A percentile compares a stretch with the other conserved stretches of the same genome.
These are phyloP conservation scores for Aspergillus wentii DNA, from an alignment of 495 filamentous ascomycete species.

Conservation along the genomic window DNA sequence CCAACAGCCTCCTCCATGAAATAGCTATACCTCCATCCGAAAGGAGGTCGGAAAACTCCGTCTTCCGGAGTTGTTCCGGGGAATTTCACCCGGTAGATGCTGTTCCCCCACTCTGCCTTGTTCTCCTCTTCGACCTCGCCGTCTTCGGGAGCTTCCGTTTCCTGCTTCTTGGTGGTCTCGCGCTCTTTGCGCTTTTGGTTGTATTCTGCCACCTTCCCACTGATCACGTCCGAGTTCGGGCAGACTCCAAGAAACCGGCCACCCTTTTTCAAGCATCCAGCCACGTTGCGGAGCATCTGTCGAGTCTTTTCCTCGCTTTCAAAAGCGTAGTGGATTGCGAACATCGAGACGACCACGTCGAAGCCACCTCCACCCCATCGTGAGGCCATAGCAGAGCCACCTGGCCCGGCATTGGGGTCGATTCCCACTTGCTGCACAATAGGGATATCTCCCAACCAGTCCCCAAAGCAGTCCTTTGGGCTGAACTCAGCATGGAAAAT, in stretches of 20 bases:
- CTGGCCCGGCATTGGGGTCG: slow-evolving; percentile 59
- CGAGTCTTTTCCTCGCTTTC: slow-evolving; percentile 84
- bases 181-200: slow-evolving; percentile 55
- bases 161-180: slow-evolving; percentile 24
- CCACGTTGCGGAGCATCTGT: slow-evolving; percentile 89
- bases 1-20: slow-evolving; percentile 94
- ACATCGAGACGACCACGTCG: slow-evolving; percentile 97
- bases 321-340: slow-evolving; percentile 98
- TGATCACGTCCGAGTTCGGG: slow-evolving; percentile 87
- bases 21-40: slow-evolving; percentile 97
- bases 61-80: slow-evolving; percentile 66
- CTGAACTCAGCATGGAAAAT: slow-evolving; percentile 83
- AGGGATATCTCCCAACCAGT: slow-evolving; percentile 70
- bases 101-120: slow-evolving; percentile 80
- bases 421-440: slow-evolving; percentile 82
- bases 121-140: slow-evolving; percentile 45
- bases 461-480: slow-evolving; percentile 83
- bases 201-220: slow-evolving; percentile 55
- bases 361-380: slow-evolving; percentile 76
- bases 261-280: slow-evolving; percentile 83
- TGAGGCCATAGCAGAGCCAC: slow-evolving; percentile 46
- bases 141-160: slow-evolving; percentile 31
- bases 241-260: slow-evolving; percentile 91
- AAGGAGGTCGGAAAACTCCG: slow-evolving; percentile 87
- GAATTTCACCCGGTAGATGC: slow-evolving; percentile 85